phyloP scores from a whole-genome alignment of 441 rosid genomes.

The Adansonia grandidieri region DNA sequence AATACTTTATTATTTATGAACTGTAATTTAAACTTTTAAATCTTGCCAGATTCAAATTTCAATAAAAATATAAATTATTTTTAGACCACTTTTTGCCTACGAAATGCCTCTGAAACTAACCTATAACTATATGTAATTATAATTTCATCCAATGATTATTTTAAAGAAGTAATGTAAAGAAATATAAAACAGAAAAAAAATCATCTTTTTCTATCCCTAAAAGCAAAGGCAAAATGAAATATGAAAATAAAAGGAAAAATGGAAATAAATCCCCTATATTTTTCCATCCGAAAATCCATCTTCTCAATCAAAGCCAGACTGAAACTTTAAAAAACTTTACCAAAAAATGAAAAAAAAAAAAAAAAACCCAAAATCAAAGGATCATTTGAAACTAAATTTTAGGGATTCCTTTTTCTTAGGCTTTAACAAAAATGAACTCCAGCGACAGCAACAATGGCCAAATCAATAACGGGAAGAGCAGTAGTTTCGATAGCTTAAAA shows the following conservation, averaged over 20 bases:
- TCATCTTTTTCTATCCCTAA: no score
- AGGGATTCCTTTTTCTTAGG: slow-evolving; percentile 25
- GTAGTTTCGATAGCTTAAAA: not conserved
- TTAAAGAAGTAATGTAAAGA: no score
- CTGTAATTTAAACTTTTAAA: no score
- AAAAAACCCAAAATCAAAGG: not conserved
- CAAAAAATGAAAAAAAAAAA: not conserved
- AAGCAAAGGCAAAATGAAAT: not conserved
- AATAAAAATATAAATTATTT: no score
- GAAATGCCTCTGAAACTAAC: no score
- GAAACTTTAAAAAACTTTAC: not conserved
- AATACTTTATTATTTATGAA: no score
- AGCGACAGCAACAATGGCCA: slow-evolving; percentile 28
- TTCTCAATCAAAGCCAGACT: not conserved
- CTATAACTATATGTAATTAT: no score
- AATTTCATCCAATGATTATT: no score
- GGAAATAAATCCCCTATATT: not conserved
- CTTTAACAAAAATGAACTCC: slow-evolving; percentile 25
- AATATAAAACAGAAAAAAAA: no score
- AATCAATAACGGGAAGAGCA: slow-evolving; percentile 30
- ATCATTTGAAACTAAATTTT: slow-evolving; percentile 17
- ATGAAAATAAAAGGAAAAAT: not conserved
- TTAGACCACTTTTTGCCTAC: no score
- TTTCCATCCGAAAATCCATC: not conserved
- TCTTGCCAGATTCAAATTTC: no score